A percentile compares a stretch with the other conserved stretches of the same genome.
phyloP scores from a whole-genome alignment of 768 basidiomycete genomes.

The Wakefieldia striispora region DNA sequence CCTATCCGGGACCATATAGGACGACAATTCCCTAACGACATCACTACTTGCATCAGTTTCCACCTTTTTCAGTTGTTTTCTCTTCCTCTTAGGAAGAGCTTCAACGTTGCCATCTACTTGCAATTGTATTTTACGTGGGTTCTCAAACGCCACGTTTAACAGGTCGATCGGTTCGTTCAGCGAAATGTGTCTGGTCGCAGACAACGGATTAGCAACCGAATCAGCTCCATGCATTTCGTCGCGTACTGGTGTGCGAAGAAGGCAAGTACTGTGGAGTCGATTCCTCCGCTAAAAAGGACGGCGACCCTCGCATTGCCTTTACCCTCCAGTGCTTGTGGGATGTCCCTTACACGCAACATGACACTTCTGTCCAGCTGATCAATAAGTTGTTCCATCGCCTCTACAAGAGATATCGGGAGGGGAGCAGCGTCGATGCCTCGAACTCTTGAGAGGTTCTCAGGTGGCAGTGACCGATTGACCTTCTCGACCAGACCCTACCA shows the following conservation, averaged over 20 bases:
- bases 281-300: constrained; percentile 93
- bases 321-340: constrained; percentile 48
- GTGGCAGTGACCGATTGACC: constrained; percentile 51
- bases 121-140: constrained; percentile 72
- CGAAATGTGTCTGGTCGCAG: constrained; percentile 59
- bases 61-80: constrained; percentile 26
- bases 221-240: neutral
- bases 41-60: neutral
- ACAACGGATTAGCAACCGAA: neutral
- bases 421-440: constrained; percentile 28
- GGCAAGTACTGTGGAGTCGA: constrained; percentile 86
- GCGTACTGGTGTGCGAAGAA: constrained; percentile 73
- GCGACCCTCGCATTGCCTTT: constrained; percentile 59
- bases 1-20: constrained; percentile 88
- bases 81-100: constrained; percentile 44
- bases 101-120: constrained; percentile 46
- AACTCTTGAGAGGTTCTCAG: constrained; percentile 37
- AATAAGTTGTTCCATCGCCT: constrained; percentile 51
- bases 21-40: constrained; percentile 14
- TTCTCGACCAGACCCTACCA: constrained; percentile 42
- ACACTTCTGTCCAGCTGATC: constrained; percentile 64
- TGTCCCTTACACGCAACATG: constrained; percentile 60
- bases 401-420: constrained; percentile 23
- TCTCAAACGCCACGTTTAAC: constrained; percentile 93
- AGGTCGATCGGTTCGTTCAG: constrained; percentile 83